Conservation (phyloP, 176 grass and related monocot genomes). For the Aegilops bicornis region DNA sequence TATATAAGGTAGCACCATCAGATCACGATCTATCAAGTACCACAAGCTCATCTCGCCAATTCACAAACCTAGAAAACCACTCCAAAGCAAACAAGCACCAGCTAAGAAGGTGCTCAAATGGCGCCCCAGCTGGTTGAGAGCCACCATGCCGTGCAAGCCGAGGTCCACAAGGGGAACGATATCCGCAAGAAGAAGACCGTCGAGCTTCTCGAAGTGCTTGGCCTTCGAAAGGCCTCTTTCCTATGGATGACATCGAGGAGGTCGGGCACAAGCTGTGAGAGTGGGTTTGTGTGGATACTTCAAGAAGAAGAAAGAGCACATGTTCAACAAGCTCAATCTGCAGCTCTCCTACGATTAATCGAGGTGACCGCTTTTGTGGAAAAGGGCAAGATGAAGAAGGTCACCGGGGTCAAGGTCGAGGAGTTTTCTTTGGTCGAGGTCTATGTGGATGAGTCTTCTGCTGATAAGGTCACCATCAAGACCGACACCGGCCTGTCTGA, state of each 20-base stretch:
- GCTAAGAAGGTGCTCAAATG: not conserved
- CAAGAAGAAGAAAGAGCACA: conserved; percentile 27
- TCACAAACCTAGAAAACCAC: not conserved
- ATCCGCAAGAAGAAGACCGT: not conserved
- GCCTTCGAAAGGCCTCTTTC: conserved; percentile 20
- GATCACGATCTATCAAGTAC: not conserved
- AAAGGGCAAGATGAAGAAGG: not conserved
- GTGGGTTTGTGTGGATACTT: not conserved
- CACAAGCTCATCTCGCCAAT: not conserved
- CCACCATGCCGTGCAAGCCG: not conserved
- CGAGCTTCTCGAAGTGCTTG: not conserved
- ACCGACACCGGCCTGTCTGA: not conserved
- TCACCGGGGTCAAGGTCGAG: not conserved
- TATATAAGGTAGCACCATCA: not conserved
- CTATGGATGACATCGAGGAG: conserved; percentile 10
- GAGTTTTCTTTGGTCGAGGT: not conserved
- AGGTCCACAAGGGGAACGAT: not conserved
- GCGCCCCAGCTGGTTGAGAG: conserved; percentile 3
- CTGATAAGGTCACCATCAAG: not conserved
- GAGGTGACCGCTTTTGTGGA: not conserved
- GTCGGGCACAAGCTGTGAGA: conserved; percentile 8
- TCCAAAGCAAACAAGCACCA: not conserved
- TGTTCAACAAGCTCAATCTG: conserved; percentile 36
- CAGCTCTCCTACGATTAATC: not conserved
- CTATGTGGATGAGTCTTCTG: not conserved